Conservation (phyloP, 2,329 filamentous ascomycete genomes). For the Beauveria medogensis region DNA sequence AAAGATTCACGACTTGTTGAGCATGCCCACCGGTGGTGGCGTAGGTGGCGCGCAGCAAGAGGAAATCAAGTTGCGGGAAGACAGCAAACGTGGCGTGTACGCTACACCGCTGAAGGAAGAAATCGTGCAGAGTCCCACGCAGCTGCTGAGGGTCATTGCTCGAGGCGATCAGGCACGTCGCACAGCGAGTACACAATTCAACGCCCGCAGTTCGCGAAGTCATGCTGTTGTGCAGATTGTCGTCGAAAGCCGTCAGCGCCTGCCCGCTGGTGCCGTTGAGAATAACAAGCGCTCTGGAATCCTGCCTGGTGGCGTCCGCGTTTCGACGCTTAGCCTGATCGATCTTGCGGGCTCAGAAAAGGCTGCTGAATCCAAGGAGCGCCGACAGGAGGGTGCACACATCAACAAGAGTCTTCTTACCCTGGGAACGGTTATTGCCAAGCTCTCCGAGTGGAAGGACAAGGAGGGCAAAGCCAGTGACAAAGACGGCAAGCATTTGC, state of each 20-base stretch:
- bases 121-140: conserved; percentile 95
- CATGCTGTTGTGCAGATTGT: conserved; percentile 98
- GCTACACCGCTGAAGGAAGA: conserved; percentile 94
- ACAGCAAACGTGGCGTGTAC: conserved; percentile 93
- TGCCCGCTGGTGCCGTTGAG: conserved; percentile 43
- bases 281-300: conserved; percentile 63
- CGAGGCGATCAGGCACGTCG: conserved; percentile 84
- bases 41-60: conserved; percentile 58
- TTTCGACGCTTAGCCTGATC: conserved; percentile 90
- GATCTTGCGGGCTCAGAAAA: conserved; percentile 95
- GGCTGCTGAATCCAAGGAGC: conserved; percentile 90
- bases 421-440: conserved; percentile 87
- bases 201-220: conserved; percentile 90
- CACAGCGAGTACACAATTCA: conserved; percentile 94
- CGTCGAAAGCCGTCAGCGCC: conserved; percentile 87
- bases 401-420: conserved; percentile 98
- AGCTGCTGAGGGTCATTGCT: conserved; percentile 88
- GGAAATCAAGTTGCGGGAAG: conserved; percentile 94
- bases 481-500: conserved; percentile 85
- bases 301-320: conserved; percentile 79
- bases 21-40: conserved; percentile 55
- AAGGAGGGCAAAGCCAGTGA: conserved; percentile 65
- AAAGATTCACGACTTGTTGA: conserved; percentile 87
- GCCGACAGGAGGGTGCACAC: conserved; percentile 87
- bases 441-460: conserved; percentile 82